A percentile compares a stretch with the other conserved stretches of the same genome.
phyloP scores from a whole-genome alignment of 164 flowering plant species.

The Macadamia integrifolia region DNA sequence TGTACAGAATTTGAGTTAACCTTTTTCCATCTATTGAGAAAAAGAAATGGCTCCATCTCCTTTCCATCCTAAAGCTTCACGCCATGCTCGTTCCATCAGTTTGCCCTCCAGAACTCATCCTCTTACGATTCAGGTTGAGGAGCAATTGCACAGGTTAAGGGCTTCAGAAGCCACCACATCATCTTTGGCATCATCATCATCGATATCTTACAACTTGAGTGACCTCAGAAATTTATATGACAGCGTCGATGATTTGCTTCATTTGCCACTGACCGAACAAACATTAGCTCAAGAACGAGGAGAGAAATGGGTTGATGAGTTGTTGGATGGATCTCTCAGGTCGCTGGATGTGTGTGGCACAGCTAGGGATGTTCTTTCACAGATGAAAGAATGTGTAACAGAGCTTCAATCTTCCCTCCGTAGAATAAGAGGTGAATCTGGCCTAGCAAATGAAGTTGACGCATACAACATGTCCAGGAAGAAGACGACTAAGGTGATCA shows the following conservation, averaged over 20 bases:
- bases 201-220: neutral
- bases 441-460: neutral
- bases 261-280: neutral
- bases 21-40: neutral
- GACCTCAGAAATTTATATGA: neutral
- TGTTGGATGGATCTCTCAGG: constrained; percentile 30
- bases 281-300: neutral
- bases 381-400: constrained; percentile 13
- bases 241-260: neutral
- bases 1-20: no score
- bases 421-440: constrained; percentile 8
- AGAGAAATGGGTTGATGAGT: constrained; percentile 13
- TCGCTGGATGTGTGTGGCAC: constrained; percentile 25
- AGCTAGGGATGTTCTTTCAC: constrained; percentile 13
- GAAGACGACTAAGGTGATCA: neutral
- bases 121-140: neutral
- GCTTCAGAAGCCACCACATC: neutral
- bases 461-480: neutral
- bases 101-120: neutral
- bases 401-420: constrained; percentile 23
- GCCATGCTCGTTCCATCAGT: neutral
- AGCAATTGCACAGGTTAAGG: neutral
- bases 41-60: neutral
- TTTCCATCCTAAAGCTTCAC: neutral
- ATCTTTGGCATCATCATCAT: neutral